Base-by-base conservation (phyloP, 2,329 filamentous ascomycete species). In the Penicillium italicum region DNA sequence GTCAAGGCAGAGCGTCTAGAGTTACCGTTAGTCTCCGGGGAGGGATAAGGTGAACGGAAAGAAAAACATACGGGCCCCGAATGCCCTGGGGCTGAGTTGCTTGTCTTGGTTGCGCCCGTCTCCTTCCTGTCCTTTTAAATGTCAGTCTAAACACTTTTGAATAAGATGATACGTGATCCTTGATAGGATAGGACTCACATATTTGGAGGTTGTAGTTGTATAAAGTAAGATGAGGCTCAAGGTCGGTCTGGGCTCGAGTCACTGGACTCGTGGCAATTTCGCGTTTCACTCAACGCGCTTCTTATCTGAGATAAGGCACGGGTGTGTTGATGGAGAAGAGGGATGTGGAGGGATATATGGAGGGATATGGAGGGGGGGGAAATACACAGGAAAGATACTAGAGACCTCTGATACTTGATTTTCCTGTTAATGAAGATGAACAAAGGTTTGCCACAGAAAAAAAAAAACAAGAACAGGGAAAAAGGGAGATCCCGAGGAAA, bases 1-100 rank as follows among this genome's bases (percentile, higher is more conserved):
- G 85, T 88, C 66, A 88, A 74, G 12, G 86, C 86, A 56, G 85
- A 87, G 62, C 85, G 85, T 30, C 79, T 81, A 55, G 9, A 24
- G 38, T 31, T 26, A n/a, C 18, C 53, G 47, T 69, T 47, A 69
- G 62, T 60, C 40, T 49, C 49, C 43, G 26, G 12, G 8, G 12
- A 9, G 24, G 44, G 20, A 28, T 26, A 22, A 24, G 46, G 16
- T 24, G 12, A 52, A 26, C n/a, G 31, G 30, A 43, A 24, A 31
- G n/a, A 16, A 14, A 50, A 55, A 48, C 77, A 65, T 72, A 79
- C 72, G 84, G 84, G 59, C 72, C 72, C 49, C 72, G 63, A 40
- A 74, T 74, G 36, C 73, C 74, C 38, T 44, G 48, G 18, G 48
- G 22, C 20, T 33, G 47, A 30, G 9, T 49, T 41, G 46, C 9